phyloP scores from a whole-genome alignment of 2,329 filamentous ascomycete species.

The Trichoderma aggressivum region DNA sequence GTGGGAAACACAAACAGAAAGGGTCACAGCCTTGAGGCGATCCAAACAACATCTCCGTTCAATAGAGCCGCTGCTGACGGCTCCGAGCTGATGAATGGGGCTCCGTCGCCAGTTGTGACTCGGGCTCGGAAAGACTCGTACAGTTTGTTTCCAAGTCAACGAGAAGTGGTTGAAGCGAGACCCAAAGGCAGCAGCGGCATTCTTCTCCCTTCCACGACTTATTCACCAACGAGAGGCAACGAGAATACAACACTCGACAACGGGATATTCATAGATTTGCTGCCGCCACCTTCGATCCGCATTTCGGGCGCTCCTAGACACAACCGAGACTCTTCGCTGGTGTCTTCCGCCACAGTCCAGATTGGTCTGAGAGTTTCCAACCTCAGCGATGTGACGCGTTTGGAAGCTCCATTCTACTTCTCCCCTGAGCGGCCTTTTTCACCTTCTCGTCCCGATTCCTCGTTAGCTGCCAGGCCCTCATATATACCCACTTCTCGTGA shows the following conservation, averaged over 20 bases:
- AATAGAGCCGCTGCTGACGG: background rate
- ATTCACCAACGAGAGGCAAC: constrained; percentile 7
- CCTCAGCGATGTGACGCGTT: constrained; percentile 46
- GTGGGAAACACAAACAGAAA: background rate
- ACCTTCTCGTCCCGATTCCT: background rate
- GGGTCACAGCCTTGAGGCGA: background rate
- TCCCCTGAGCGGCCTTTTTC: background rate
- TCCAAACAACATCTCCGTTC: background rate
- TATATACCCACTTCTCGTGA: constrained; percentile 4
- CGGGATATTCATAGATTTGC: constrained; percentile 12
- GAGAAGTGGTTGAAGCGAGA: constrained; percentile 20
- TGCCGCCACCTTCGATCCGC: constrained; percentile 45
- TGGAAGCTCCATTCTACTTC: constrained; percentile 22
- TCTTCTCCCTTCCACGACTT: constrained; percentile 37
- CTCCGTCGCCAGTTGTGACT: background rate
- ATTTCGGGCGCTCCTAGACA: constrained; percentile 36
- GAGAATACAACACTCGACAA: background rate
- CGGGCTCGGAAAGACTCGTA: constrained; percentile 22
- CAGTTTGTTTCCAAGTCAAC: constrained; percentile 23
- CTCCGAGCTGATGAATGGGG: background rate
- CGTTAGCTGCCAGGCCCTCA: background rate
- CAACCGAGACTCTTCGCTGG: constrained; percentile 58
- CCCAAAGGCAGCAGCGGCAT: constrained; percentile 27
- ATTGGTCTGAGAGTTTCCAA: constrained; percentile 67
- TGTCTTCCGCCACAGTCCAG: constrained; percentile 66